These are phyloP conservation scores for Nannochloris sp. DNA, from an alignment of 139 green algal species.

Conservation along the genomic window DNA sequence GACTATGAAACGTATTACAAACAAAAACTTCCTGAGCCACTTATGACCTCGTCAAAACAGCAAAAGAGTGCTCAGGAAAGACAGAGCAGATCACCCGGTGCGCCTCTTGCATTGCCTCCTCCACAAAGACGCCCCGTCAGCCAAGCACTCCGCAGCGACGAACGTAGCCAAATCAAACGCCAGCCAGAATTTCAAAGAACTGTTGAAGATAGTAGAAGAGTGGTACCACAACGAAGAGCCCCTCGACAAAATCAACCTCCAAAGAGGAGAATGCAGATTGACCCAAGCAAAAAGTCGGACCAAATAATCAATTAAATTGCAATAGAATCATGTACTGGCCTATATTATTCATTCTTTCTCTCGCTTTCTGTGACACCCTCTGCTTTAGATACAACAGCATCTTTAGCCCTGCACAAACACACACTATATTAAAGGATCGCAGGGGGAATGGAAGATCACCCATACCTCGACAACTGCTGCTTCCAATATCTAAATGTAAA, in stretches of 20 bases:
- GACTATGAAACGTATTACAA: constrained; percentile 12
- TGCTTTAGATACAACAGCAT: too few species aligned
- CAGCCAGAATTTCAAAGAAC: neutral
- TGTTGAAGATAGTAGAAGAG: too few species aligned
- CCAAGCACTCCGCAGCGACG: constrained; percentile 12
- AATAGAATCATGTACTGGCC: too few species aligned
- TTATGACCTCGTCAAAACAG: neutral
- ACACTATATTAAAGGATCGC: neutral
- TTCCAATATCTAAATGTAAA: constrained; percentile 31
- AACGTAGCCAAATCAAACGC: neutral
- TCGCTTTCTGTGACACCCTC: too few species aligned
- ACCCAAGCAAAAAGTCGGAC: too few species aligned
- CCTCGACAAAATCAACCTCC: too few species aligned
- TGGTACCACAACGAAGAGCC: too few species aligned
- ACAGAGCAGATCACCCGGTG: too few species aligned
- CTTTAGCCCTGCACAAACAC: too few species aligned
- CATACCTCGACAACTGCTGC: constrained; percentile 1
- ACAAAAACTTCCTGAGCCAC: neutral
- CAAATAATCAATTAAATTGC: too few species aligned
- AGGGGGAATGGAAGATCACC: neutral
- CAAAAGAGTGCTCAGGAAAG: neutral
- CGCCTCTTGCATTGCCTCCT: constrained; percentile 19
- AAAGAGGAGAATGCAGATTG: too few species aligned
- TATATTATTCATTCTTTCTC: too few species aligned
- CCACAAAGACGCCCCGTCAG: constrained; percentile 9